Base-by-base conservation (phyloP, 23 red algal genomes). In the Gracilaria gracilis region DNA sequence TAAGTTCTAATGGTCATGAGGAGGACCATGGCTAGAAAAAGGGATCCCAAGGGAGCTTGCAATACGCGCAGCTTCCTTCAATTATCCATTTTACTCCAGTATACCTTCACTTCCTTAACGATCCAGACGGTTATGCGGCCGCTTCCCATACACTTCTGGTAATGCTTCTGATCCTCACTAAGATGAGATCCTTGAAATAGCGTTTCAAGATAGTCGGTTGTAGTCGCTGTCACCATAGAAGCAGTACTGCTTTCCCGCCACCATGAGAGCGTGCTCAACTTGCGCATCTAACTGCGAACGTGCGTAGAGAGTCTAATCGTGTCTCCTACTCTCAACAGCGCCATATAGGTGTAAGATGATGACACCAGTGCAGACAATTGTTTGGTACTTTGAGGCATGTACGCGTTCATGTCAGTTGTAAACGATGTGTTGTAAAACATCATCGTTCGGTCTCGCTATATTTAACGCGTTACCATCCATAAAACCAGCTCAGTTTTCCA, bases 401-500 rank as follows among this genome's bases (percentile, higher is more conserved):
- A 15, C 17, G 40, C 42, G 59, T 1, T 83, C 64, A 53, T 83
- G 80, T 61, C 80, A 51, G 25, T 67, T 83, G 14, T 83, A 64
- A 15, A 62, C 57, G 21, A 67, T 21, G 11, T 67, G 40, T 24
- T 83, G 80, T 3, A 83, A 4, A 4, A 16, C 50, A 46, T 83
- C 11, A 16, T 42, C 27, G 20, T 28, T 33, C 1, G 69, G 36
- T 15, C 64, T 36, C 20, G 65, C 57, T n/a, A 75, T 46, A 21
- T 49, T 27, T 8, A 76, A 24, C 11, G 7, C 13, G 17, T 67
- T 75, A 0, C 69, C 85, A 76, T 88, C 67, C 32, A 88, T 75
- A 57, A 88, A 88, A n/a, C 85, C 85, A 12, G 78, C 27, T 1
- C 64, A 57, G 49, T 61, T 75, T 16, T 78, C 85, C 0, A 88